These are phyloP conservation scores for Talaromyces sp. DNA, from an alignment of 2,329 filamentous ascomycete species.

Conservation along the genomic window DNA sequence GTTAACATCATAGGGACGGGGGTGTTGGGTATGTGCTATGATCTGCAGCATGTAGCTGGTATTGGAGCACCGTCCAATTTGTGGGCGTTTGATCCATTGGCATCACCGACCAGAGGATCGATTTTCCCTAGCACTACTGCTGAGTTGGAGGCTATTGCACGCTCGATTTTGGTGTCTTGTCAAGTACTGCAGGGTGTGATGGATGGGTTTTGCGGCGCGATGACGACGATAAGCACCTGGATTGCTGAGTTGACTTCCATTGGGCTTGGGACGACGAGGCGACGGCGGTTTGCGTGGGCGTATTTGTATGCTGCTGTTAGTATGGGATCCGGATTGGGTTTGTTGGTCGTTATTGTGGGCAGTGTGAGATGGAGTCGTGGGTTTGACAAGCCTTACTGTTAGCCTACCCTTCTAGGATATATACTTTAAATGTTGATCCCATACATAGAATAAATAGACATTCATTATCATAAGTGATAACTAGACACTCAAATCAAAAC, in stretches of 20 bases:
- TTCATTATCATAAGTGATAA: conserved; percentile 1
- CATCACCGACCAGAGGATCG: background rate
- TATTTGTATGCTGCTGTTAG: conserved; percentile 59
- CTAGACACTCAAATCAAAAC: background rate
- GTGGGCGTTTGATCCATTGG: conserved; percentile 34
- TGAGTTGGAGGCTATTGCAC: conserved; percentile 25
- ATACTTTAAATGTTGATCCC: background rate
- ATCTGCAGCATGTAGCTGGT: conserved; percentile 66
- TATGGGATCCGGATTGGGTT: conserved; percentile 45
- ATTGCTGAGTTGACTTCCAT: conserved; percentile 59
- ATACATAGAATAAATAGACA: background rate
- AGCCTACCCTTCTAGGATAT: background rate
- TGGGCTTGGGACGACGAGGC: conserved; percentile 31
- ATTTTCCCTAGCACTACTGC: background rate
- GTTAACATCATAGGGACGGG: conserved; percentile 77
- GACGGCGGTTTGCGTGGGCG: conserved; percentile 45
- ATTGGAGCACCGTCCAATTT: conserved; percentile 40
- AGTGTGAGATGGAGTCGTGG: conserved; percentile 54
- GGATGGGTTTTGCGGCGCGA: conserved; percentile 65
- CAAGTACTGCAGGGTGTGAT: conserved; percentile 65
- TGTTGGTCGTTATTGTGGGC: conserved; percentile 55
- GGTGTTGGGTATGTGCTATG: conserved; percentile 71
- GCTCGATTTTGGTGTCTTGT: conserved; percentile 53
- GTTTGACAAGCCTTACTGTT: conserved; percentile 26
- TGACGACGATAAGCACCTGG: conserved; percentile 68